Conservation (phyloP, 2,329 filamentous ascomycete species). For the Epicoccum sorghinum region DNA sequence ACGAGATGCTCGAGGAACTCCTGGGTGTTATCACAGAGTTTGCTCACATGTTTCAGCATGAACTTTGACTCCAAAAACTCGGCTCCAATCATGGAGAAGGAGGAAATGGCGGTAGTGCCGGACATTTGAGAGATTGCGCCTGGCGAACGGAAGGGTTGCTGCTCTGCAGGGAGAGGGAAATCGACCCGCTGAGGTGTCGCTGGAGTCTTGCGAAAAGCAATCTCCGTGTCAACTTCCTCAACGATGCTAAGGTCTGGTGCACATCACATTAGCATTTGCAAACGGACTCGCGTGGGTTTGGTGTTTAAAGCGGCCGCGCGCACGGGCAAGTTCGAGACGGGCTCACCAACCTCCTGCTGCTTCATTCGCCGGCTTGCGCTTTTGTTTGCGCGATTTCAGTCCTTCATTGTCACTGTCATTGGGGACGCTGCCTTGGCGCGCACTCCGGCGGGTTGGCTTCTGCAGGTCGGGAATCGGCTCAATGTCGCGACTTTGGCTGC, state of each 20-base stretch:
- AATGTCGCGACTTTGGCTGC: constrained; percentile 49
- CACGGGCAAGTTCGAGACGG: constrained; percentile 14
- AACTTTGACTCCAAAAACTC: constrained; percentile 49
- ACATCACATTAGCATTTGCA: constrained; percentile 17
- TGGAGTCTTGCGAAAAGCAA: constrained; percentile 28
- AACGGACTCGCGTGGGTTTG: background rate
- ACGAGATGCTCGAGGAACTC: constrained; percentile 42
- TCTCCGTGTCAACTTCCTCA: constrained; percentile 38
- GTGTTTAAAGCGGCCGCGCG: background rate
- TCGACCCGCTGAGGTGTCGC: constrained; percentile 29
- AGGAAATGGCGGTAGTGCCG: constrained; percentile 55
- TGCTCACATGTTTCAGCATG: constrained; percentile 50
- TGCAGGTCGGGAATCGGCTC: constrained; percentile 25
- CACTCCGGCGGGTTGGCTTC: constrained; percentile 31
- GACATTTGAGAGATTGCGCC: constrained; percentile 52
- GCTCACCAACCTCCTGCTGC: constrained; percentile 21
- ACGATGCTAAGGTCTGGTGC: constrained; percentile 42
- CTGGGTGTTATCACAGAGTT: constrained; percentile 39
- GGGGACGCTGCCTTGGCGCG: constrained; percentile 37
- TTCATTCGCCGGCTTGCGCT: constrained; percentile 31
- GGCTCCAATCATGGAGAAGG: constrained; percentile 53
- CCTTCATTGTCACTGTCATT: constrained; percentile 33
- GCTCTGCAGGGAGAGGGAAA: constrained; percentile 6
- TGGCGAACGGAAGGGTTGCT: constrained; percentile 36
- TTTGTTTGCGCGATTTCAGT: constrained; percentile 25